Base-by-base conservation (phyloP, 1,284 basidiomycete genomes). In the Heterobasidion parviporum region DNA sequence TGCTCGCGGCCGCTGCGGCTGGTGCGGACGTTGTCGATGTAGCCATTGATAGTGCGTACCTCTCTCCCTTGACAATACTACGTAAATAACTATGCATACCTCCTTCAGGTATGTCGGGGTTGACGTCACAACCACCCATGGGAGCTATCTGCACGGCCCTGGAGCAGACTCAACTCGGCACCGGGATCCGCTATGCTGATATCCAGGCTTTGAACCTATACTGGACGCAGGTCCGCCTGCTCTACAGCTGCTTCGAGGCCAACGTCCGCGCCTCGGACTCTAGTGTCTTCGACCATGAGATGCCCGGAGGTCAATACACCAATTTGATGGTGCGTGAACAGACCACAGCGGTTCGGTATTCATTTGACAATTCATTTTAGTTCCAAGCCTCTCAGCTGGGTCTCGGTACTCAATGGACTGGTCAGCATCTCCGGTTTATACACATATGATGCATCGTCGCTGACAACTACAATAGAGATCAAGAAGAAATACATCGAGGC, bases 371-470 rank as follows among this genome's bases (percentile, higher is more conserved):
- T 46, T 51, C 10, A 61, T 34, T 44, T 57, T 72, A 94, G 89
- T 99, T 99, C 92, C 97, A 99, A 85, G 94, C 96, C 61, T 82
- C 94, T 57, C 95, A 98, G 74, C 85, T 99, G 54, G 97, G 97
- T 61, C 84, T 99, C 44, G 95, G 97, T 60, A 93, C 93, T 18
- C 95, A 98, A 71, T 99, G 97, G 97, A 83, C 87, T 61, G 82
- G 88, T 87, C 63, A 66, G 68, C 60, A 55, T 53, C 50, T 58
- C 48, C 53, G 50, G 41, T 50, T 56, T 53, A 48, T 58, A 54
- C 45, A 44, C 41, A 53, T 52, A 14, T n/a, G 44, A 33, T 60
- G 48, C 33, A 26, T 26, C 26, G 26, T 26, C 52, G 41, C 59
- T 66, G 50, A 60, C 58, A 34, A 54, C 54, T 32, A 60, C 52